Base-by-base conservation (phyloP, 1,139 yeast genomes). In the Eremothecium cymbalariae region DNA sequence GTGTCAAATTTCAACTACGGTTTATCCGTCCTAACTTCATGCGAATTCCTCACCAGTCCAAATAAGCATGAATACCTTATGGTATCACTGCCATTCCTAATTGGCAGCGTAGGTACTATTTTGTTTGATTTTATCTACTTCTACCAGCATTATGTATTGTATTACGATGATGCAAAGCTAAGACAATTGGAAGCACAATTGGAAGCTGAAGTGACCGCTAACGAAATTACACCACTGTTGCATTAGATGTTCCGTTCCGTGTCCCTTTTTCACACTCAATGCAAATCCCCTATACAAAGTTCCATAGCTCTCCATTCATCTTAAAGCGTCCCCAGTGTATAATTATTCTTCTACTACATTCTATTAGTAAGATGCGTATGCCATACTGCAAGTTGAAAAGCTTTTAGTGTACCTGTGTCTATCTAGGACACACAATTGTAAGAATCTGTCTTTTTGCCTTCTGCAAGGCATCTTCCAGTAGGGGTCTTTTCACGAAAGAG, bases 61-160 rank as follows among this genome's bases (percentile, higher is more conserved):
- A 57, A 65, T 18, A 67, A 67, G 41, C 36, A 53, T 31, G 63
- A 48, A 8, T 88, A 83, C 51, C 59, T 86, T 31, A 42, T 62
- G 41, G 76, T 74, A 37, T 95, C 85, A 49, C 59, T 85, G 36
- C 95, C 97, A 0, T 88, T 81, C 50, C 68, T 88, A 16, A 50
- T 86, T 19, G 96, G 96, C 0, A 79, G 94, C 44, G 72, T 88
- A 0, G 96, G 96, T 4, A 86, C 96, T 0, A 71, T 88, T 16
- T 47, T 77, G 4, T 85, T 86, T 59, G 97, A 88, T 55, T 45
- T 75, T 20, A 61, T 73, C 11, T 86, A 85, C 53, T 79, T 88
- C 48, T 72, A 73, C 53, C 97, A 88, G 34, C 58, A 55, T 41
- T 56, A 51, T 41, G 48, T 55, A 6, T 41, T 57, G 9, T 57